These are phyloP conservation scores for Diaporthe sp. DNA, from an alignment of 2,329 filamentous ascomycete genomes.

Conservation along the genomic window DNA sequence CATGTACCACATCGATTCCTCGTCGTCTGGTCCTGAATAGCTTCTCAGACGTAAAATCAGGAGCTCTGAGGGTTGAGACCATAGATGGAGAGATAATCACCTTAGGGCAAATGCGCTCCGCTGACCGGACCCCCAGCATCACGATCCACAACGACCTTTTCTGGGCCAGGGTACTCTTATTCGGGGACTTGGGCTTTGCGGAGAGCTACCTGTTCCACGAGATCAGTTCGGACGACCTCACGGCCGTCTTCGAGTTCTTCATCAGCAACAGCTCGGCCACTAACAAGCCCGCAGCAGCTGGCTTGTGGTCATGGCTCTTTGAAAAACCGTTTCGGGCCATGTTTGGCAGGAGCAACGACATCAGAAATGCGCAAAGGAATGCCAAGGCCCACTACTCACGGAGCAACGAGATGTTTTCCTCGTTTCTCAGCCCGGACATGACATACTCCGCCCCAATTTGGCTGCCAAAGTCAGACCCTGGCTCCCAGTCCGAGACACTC, in stretches of 20 bases:
- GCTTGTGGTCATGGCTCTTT: slow-evolving; percentile 17
- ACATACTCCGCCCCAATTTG: slow-evolving; percentile 42
- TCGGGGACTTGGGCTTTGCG: slow-evolving; percentile 40
- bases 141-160: slow-evolving; percentile 31
- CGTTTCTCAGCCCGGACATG: slow-evolving; percentile 41
- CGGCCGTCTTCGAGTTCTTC: slow-evolving; percentile 39
- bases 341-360: slow-evolving; percentile 20
- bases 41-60: slow-evolving; percentile 11
- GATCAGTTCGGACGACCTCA: slow-evolving; percentile 38
- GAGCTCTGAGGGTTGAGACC: slow-evolving; percentile 25
- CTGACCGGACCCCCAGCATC: neutral
- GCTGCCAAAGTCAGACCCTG: slow-evolving; percentile 34
- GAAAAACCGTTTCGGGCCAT: neutral
- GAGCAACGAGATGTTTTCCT: slow-evolving; percentile 40
- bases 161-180: slow-evolving; percentile 37
- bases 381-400: slow-evolving; percentile 36
- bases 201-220: slow-evolving; percentile 41
- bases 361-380: slow-evolving; percentile 31
- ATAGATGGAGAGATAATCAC: neutral
- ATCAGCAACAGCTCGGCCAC: slow-evolving; percentile 34
- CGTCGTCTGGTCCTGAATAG: slow-evolving; percentile 26
- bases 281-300: slow-evolving; percentile 16
- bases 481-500: slow-evolving; percentile 33
- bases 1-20: neutral
- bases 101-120: neutral